Evolutionary conservation across 495 filamentous ascomycete genomes (phyloP).

Genomic region (Niebla homalea): DNA sequence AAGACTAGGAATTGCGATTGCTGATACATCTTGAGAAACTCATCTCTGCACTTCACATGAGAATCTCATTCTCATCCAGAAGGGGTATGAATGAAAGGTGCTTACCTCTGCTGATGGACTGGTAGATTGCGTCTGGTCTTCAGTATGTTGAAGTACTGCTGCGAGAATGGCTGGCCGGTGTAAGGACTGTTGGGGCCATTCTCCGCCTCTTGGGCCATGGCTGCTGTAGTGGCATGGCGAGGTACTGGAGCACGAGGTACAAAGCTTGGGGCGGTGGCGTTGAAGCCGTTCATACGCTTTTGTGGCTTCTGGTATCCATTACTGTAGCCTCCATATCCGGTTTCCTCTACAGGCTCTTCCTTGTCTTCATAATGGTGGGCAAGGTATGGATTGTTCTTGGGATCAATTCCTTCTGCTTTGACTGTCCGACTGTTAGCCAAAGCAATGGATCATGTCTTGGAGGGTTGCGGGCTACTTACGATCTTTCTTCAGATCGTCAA

Average conservation of each 20-base stretch:
- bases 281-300: constrained; percentile 16
- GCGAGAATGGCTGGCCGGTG: constrained; percentile 59
- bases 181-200: constrained; percentile 78
- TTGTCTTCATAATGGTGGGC: constrained; percentile 65
- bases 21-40: constrained; percentile 88
- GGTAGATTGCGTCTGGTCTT: constrained; percentile 73
- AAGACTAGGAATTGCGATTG: constrained; percentile 91
- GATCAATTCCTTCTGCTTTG: constrained; percentile 31
- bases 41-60: constrained; percentile 45
- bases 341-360: constrained; percentile 15
- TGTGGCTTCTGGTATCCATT: constrained; percentile 25
- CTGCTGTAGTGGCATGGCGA: constrained; percentile 70
- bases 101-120: constrained; percentile 75
- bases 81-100: not conserved
- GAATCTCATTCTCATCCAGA: not conserved
- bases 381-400: constrained; percentile 69
- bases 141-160: constrained; percentile 79
- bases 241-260: constrained; percentile 38
- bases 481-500: not conserved
- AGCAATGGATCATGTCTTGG: not conserved
- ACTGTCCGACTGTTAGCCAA: not conserved
- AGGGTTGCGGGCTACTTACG: not conserved
- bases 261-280: constrained; percentile 34
- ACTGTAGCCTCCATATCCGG: constrained; percentile 22
- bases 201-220: constrained; percentile 58